Percentiles rank a stretch among this genome's conserved stretches.
Conservation (phyloP, 495 filamentous ascomycete species). For the Cudoniella acicularis region DNA sequence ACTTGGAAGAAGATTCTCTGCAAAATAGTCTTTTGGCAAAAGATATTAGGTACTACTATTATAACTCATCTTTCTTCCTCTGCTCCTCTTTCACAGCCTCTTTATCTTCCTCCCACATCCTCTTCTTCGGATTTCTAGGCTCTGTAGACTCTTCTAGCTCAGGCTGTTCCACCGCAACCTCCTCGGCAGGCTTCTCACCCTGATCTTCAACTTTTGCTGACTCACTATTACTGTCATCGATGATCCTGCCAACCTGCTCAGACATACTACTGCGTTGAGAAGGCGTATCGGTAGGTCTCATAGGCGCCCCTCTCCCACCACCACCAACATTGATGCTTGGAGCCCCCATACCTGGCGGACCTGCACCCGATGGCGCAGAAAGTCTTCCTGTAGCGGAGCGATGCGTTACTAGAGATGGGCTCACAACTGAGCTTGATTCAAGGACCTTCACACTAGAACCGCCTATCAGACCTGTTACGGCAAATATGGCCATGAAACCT, state of each 20-base stretch:
- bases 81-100: slow-evolving; percentile 31
- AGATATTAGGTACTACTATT: no score
- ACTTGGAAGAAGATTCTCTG: no score
- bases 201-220: slow-evolving; percentile 37
- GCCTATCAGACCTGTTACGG: slow-evolving; percentile 33
- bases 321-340: slow-evolving; percentile 24
- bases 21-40: no score
- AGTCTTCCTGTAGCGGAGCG: slow-evolving; percentile 41
- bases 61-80: slow-evolving; percentile 53
- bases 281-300: not conserved
- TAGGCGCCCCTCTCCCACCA: slow-evolving; percentile 19
- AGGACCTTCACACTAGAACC: slow-evolving; percentile 26
- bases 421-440: slow-evolving; percentile 26
- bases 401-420: slow-evolving; percentile 33
- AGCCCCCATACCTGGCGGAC: slow-evolving; percentile 1
- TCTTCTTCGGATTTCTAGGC: slow-evolving; percentile 72
- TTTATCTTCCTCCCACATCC: slow-evolving; percentile 64
- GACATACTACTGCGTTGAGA: slow-evolving; percentile 29
- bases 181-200: slow-evolving; percentile 43
- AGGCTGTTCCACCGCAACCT: slow-evolving; percentile 40
- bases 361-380: slow-evolving; percentile 15
- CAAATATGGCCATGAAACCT: slow-evolving; percentile 42
- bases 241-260: slow-evolving; percentile 47
- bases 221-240: slow-evolving; percentile 37
- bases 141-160: slow-evolving; percentile 31